phyloP scores from a whole-genome alignment of 495 filamentous ascomycete species.

The Annulohypoxylon bovei region DNA sequence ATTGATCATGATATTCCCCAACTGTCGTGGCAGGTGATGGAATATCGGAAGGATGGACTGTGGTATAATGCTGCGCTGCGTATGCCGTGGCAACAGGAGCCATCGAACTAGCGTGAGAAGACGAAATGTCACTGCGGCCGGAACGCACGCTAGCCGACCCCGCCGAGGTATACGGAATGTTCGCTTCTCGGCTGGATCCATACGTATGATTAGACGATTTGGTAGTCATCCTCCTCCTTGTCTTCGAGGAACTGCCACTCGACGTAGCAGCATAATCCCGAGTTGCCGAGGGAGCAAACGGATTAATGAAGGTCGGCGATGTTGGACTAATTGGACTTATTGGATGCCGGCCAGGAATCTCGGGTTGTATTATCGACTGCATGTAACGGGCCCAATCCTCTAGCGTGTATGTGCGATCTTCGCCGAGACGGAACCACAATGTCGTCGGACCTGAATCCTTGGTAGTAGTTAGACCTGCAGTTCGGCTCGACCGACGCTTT shows the following conservation, averaged over 20 bases:
- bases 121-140: slow-evolving; percentile 63
- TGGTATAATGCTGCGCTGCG: slow-evolving; percentile 53
- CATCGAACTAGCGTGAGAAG: slow-evolving; percentile 57
- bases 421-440: slow-evolving; percentile 54
- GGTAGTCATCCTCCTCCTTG: slow-evolving; percentile 37
- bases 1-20: slow-evolving; percentile 63
- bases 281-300: slow-evolving; percentile 48
- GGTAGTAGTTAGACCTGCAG: slow-evolving; percentile 56
- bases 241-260: slow-evolving; percentile 45
- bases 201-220: slow-evolving; percentile 50
- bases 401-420: slow-evolving; percentile 51
- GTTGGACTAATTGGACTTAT: slow-evolving; percentile 55
- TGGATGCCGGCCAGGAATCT: slow-evolving; percentile 48
- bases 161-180: slow-evolving; percentile 51
- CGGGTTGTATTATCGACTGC: slow-evolving; percentile 52
- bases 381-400: slow-evolving; percentile 60
- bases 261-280: slow-evolving; percentile 49
- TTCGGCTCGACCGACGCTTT: slow-evolving; percentile 66
- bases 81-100: slow-evolving; percentile 51
- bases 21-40: slow-evolving; percentile 62
- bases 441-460: slow-evolving; percentile 55
- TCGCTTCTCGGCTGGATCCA: slow-evolving; percentile 52
- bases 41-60: slow-evolving; percentile 57
- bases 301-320: slow-evolving; percentile 58
- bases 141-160: slow-evolving; percentile 65